These are phyloP conservation scores for Verbena officinalis DNA, from an alignment of 257 asterid species.

Conservation along the genomic window DNA sequence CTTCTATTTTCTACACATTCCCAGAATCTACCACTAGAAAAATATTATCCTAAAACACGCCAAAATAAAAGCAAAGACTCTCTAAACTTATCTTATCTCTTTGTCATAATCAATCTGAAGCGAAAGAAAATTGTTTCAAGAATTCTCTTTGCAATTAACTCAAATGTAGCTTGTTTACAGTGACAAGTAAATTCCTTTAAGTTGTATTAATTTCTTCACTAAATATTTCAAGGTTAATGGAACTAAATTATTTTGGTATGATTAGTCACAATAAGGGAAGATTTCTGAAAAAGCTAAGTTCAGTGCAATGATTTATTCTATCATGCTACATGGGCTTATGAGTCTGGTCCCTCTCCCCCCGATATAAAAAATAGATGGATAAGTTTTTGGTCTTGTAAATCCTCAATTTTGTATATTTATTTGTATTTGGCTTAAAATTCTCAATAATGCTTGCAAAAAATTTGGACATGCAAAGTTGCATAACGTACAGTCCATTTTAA, in stretches of 20 bases:
- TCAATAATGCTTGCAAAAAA: not conserved
- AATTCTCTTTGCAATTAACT: not conserved
- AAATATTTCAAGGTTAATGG: not conserved
- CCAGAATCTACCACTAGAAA: too few species aligned
- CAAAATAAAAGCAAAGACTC: too few species aligned
- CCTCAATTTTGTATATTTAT: not conserved
- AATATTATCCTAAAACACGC: too few species aligned
- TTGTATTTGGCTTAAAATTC: not conserved
- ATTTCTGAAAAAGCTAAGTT: not conserved
- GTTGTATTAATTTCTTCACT: not conserved
- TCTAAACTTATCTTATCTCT: not conserved
- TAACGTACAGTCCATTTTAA: not conserved
- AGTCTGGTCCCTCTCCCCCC: not conserved
- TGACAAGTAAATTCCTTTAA: not conserved
- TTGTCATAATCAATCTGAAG: not conserved
- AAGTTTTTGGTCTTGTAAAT: not conserved
- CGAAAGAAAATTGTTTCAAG: not conserved
- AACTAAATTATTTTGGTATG: not conserved
- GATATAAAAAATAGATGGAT: not conserved
- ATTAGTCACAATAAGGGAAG: not conserved
- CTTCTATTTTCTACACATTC: too few species aligned
- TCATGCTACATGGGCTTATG: not conserved
- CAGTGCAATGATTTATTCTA: not conserved
- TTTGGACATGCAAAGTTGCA: not conserved
- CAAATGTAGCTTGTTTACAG: not conserved